Conservation (phyloP, 441 rosid species). For the Macaranga tanarius region DNA sequence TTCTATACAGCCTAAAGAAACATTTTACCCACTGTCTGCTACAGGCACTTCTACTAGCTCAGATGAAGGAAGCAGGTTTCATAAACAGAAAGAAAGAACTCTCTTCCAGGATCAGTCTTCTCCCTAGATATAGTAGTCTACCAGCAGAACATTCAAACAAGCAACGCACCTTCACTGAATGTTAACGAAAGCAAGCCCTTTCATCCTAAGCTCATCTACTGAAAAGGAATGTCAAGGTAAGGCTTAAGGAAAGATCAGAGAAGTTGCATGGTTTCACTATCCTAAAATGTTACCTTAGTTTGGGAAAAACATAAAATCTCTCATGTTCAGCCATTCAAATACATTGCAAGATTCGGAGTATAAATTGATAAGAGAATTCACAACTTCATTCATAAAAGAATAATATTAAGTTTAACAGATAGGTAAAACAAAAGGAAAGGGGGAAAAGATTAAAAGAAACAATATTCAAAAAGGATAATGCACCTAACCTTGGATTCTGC, state of each 20-base stretch:
- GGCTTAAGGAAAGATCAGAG: no score
- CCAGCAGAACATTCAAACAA: no score
- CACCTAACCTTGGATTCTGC: slow-evolving; percentile 69
- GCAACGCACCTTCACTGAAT: no score
- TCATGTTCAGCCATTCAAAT: not conserved
- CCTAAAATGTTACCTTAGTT: not conserved
- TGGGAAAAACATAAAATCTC: not conserved
- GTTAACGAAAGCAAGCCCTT: no score
- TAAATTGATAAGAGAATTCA: not conserved
- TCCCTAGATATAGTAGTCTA: no score
- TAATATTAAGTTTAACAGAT: not conserved
- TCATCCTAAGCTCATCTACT: no score
- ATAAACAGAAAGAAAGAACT: no score
- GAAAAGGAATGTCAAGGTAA: no score
- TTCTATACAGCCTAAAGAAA: not conserved
- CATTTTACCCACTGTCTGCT: not conserved
- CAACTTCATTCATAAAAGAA: not conserved
- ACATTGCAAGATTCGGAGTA: not conserved
- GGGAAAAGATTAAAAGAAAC: not conserved
- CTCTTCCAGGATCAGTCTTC: no score
- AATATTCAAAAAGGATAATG: slow-evolving; percentile 21
- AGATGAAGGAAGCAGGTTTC: no score
- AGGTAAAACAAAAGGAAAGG: not conserved
- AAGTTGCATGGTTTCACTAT: no score
- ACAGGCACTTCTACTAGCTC: no score